Evolutionary conservation across 495 filamentous ascomycete species (phyloP).

Genomic region (Corynascus novoguineensis): DNA sequence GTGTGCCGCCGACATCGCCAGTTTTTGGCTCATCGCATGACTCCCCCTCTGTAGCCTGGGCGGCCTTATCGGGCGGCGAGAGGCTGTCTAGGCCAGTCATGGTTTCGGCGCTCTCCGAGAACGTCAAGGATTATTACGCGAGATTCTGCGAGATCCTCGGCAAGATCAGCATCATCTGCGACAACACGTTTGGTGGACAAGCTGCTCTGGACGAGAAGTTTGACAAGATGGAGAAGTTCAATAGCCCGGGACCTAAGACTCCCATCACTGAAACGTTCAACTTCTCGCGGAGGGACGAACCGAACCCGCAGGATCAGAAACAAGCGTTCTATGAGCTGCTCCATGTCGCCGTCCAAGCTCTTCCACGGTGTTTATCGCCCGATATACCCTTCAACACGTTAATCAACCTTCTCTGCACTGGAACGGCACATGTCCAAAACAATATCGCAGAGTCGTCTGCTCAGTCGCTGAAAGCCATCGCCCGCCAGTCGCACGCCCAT

Average conservation of each 20-base stretch:
- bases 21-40: constrained; percentile 42
- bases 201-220: constrained; percentile 94
- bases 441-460: constrained; percentile 91
- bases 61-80: constrained; percentile 41
- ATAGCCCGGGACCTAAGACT: constrained; percentile 78
- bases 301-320: constrained; percentile 69
- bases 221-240: constrained; percentile 87
- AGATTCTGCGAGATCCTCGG: constrained; percentile 92
- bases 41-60: constrained; percentile 25
- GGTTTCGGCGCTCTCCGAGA: constrained; percentile 63
- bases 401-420: constrained; percentile 92
- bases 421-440: constrained; percentile 88
- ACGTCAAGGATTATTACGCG: constrained; percentile 74
- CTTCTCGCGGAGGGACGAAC: constrained; percentile 74
- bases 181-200: constrained; percentile 94
- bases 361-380: constrained; percentile 85
- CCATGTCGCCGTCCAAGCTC: constrained; percentile 89
- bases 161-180: constrained; percentile 91
- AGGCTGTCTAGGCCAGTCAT: constrained; percentile 69
- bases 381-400: constrained; percentile 91
- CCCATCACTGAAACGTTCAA: constrained; percentile 92
- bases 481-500: constrained; percentile 86
- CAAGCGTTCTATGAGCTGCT: constrained; percentile 94
- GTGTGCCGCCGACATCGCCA: constrained; percentile 47
- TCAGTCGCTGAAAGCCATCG: constrained; percentile 90